Evolutionary conservation across 148 eudicot species (phyloP).

Genomic region (Camellia japonica): DNA sequence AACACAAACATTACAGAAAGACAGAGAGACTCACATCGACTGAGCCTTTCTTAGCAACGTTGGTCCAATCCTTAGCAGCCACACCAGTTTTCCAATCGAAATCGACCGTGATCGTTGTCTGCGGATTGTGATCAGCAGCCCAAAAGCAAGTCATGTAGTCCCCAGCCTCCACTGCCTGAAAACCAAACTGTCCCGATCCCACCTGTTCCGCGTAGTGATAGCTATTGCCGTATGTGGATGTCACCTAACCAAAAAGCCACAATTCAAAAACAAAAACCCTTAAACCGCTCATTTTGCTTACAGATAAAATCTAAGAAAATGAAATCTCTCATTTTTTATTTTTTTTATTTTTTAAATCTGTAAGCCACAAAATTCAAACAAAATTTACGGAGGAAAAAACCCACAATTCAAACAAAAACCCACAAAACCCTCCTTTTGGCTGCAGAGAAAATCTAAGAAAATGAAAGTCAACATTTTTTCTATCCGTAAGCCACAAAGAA

Average conservation of each 20-base stretch:
- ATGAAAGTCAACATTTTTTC: neutral
- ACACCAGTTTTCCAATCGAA: slow-evolving; percentile 92
- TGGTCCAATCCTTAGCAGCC: slow-evolving; percentile 89
- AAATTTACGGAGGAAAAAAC: no score
- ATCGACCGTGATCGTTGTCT: slow-evolving; percentile 56
- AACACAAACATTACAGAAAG: neutral
- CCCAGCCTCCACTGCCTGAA: slow-evolving; percentile 74
- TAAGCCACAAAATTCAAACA: no score
- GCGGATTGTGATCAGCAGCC: slow-evolving; percentile 59
- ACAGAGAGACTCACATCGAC: slow-evolving; percentile 59
- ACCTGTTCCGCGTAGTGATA: slow-evolving; percentile 67
- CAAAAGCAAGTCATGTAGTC: slow-evolving; percentile 89
- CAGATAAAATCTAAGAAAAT: neutral
- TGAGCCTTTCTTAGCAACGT: slow-evolving; percentile 76
- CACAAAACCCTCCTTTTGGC: neutral
- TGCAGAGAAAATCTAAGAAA: neutral
- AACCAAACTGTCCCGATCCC: slow-evolving; percentile 74
- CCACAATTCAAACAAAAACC: slow-evolving; percentile 5
- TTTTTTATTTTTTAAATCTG: no score
- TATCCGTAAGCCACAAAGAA: no score
- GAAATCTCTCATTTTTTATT: neutral
- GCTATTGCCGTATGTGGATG: slow-evolving; percentile 59
- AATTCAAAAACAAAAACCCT: neutral
- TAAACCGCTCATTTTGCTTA: neutral
- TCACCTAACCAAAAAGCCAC: slow-evolving; percentile 42